Evolutionary conservation across 2,329 filamentous ascomycete species (phyloP).

Genomic region (Metarhizium sp.): DNA sequence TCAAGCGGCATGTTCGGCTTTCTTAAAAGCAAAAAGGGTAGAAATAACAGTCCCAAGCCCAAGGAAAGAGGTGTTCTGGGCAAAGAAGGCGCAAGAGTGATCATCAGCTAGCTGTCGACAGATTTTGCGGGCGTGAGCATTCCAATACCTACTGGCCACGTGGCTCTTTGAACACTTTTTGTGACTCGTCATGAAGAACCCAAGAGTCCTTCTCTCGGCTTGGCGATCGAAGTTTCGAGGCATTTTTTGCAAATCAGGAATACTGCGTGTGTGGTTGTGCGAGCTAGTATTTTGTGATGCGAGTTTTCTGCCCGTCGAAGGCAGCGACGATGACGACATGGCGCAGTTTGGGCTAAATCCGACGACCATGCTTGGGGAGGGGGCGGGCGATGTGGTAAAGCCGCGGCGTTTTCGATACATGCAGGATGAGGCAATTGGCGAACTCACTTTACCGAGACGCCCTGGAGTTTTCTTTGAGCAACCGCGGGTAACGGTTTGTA

Average conservation of each 20-base stretch:
- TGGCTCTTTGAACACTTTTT: too few species aligned
- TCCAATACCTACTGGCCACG: neutral
- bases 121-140: neutral
- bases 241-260: too few species aligned
- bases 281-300: too few species aligned
- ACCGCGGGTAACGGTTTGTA: neutral
- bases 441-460: neutral
- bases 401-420: neutral
- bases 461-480: neutral
- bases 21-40: constrained; percentile 77
- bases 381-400: neutral
- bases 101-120: constrained; percentile 48
- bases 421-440: neutral
- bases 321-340: neutral
- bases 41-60: constrained; percentile 86
- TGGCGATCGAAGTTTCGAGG: too few species aligned
- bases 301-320: too few species aligned
- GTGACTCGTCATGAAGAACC: too few species aligned
- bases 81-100: constrained; percentile 83
- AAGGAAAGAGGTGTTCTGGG: constrained; percentile 88
- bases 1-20: constrained; percentile 86
- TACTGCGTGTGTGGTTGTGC: too few species aligned
- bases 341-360: neutral
- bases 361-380: too few species aligned
- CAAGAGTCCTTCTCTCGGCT: too few species aligned